These are phyloP conservation scores for Ophiognomonia clavigignenti-juglandacearum DNA, from an alignment of 2,329 filamentous ascomycete species.

Conservation along the genomic window DNA sequence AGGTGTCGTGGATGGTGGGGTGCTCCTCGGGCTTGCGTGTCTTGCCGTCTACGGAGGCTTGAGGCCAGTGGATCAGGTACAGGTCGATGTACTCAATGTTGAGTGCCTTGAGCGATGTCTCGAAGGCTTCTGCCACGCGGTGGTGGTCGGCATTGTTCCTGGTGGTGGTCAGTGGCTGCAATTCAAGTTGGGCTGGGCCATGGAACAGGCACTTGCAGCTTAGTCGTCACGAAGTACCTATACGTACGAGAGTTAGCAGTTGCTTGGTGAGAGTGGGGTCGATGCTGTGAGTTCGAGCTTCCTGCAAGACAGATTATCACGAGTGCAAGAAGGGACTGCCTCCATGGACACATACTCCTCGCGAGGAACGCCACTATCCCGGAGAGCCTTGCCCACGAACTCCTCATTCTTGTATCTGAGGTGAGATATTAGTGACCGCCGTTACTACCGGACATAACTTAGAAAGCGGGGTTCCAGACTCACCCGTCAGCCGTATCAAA, in stretches of 20 bases:
- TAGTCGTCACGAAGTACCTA: conserved; percentile 28
- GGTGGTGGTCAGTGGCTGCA: conserved; percentile 4
- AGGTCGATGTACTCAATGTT: conserved; percentile 53
- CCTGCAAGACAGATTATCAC: too few species aligned
- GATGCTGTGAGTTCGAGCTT: too few species aligned
- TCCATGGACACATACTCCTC: too few species aligned
- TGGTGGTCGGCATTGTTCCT: conserved; percentile 23
- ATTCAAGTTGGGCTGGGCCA: neutral
- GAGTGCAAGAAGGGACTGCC: too few species aligned
- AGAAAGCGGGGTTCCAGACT: too few species aligned
- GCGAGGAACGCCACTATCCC: conserved; percentile 27
- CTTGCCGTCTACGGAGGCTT: conserved; percentile 1
- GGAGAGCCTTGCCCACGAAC: conserved; percentile 27
- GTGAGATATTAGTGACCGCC: too few species aligned
- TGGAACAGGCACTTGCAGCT: conserved; percentile 18
- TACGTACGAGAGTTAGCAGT: too few species aligned
- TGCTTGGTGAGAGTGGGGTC: too few species aligned
- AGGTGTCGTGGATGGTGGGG: conserved; percentile 13
- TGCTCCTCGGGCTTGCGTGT: conserved; percentile 2
- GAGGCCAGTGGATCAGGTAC: conserved; percentile 36
- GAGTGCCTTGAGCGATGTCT: conserved; percentile 35
- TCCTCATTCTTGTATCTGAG: conserved; percentile 26
- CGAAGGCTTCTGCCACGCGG: conserved; percentile 22
- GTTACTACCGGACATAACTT: too few species aligned
- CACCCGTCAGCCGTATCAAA: conserved; percentile 25